A percentile compares a stretch with the other conserved stretches of the same genome.
phyloP scores from a whole-genome alignment of 2,329 filamentous ascomycete species.

The Thermochaetoides dissita region DNA sequence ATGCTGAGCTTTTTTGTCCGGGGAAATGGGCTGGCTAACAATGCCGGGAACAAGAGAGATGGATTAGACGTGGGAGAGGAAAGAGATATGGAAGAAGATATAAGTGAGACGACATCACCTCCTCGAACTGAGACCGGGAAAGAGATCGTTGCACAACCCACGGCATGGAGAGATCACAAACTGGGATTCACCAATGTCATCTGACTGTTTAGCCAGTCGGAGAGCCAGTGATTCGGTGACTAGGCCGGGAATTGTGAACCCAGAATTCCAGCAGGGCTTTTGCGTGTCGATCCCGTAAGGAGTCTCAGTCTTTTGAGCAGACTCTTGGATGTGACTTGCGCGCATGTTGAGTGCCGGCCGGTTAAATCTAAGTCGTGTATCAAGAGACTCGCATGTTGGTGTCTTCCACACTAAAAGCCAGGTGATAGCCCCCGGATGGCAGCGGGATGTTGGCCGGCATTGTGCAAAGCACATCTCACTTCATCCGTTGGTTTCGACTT shows the following conservation, averaged over 20 bases:
- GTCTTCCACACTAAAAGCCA: slow-evolving; percentile 10
- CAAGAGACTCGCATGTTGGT: slow-evolving; percentile 9
- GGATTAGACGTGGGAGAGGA: slow-evolving; percentile 6
- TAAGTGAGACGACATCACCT: slow-evolving; percentile 6
- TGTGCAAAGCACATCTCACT: slow-evolving; percentile 3
- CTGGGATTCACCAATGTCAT: slow-evolving; percentile 7
- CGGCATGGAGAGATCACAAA: slow-evolving; percentile 4
- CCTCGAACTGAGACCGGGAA: slow-evolving; percentile 2
- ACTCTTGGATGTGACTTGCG: slow-evolving; percentile 8
- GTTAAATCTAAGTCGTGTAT: slow-evolving; percentile 19
- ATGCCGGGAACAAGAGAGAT: slow-evolving; percentile 1
- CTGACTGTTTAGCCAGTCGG: slow-evolving; percentile 3
- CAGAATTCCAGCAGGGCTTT: background rate
- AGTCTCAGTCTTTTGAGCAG: slow-evolving; percentile 12
- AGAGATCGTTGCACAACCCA: slow-evolving; percentile 4
- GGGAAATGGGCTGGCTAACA: background rate
- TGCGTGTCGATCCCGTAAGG: slow-evolving; percentile 15
- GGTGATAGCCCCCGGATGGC: slow-evolving; percentile 4
- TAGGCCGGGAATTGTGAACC: too few relatives aligned
- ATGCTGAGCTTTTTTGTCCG: background rate
- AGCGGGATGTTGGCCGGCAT: slow-evolving; percentile 10
- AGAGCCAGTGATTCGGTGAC: background rate
- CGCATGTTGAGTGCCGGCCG: slow-evolving; percentile 14
- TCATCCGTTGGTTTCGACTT: slow-evolving; percentile 7
- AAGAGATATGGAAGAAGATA: slow-evolving; percentile 12